Conservation (phyloP, 768 basidiomycete species). For the Serendipita sp. region DNA sequence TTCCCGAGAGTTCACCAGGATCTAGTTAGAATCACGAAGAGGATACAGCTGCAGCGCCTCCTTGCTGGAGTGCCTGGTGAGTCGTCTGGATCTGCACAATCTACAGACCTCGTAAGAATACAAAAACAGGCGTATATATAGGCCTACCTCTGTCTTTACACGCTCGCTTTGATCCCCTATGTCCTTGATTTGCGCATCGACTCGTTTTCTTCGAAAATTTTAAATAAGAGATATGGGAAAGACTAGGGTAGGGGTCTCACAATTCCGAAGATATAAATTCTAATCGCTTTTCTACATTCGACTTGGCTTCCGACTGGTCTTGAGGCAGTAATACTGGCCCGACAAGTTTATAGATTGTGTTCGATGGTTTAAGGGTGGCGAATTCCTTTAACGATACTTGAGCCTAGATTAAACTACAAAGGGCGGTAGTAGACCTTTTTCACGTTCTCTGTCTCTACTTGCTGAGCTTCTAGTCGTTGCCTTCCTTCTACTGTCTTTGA, state of each 20-base stretch:
- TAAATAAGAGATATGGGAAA: slow-evolving; percentile 9
- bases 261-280: slow-evolving; percentile 82
- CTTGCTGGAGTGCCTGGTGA: slow-evolving; percentile 29
- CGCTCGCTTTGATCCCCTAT: slow-evolving; percentile 58
- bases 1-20: too few relatives aligned
- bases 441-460: slow-evolving; percentile 82
- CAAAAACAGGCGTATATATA: not conserved
- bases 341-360: slow-evolving; percentile 76
- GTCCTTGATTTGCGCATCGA: slow-evolving; percentile 71
- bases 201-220: slow-evolving; percentile 38
- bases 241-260: slow-evolving; percentile 29
- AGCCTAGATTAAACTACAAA: not conserved
- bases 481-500: slow-evolving; percentile 58
- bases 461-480: slow-evolving; percentile 78
- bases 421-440: slow-evolving; percentile 47
- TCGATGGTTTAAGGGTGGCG: slow-evolving; percentile 48
- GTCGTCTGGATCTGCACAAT: slow-evolving; percentile 51
- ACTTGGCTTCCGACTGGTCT: slow-evolving; percentile 72
- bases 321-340: slow-evolving; percentile 85
- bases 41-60: too few relatives aligned
- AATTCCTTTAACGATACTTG: slow-evolving; percentile 50
- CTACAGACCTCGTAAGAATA: slow-evolving; percentile 22
- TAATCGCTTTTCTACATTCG: slow-evolving; percentile 76
- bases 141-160: slow-evolving; percentile 63
- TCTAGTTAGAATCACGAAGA: too few relatives aligned